phyloP scores from a whole-genome alignment of 75 land plant species.

The Picea glauca region DNA sequence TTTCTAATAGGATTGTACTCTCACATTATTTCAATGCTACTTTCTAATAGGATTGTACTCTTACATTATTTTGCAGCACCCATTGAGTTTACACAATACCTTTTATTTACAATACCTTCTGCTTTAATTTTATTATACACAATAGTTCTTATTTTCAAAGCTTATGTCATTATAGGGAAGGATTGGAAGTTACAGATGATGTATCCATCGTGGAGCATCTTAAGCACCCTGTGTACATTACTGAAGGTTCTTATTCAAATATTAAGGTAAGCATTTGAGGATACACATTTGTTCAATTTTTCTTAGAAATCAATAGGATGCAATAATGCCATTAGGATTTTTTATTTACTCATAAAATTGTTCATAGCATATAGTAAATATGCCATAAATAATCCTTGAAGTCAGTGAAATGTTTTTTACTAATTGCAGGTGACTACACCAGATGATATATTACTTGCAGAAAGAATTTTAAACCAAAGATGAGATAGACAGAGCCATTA shows the following conservation, averaged over 20 bases:
- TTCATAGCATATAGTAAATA: not conserved
- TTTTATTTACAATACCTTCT: not conserved
- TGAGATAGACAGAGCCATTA: not conserved
- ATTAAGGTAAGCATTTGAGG: conserved; percentile 61
- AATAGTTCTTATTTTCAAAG: not conserved
- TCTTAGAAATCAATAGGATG: too few relatives aligned
- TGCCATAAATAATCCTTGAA: not conserved
- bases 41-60: too few relatives aligned
- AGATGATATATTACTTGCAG: conserved; percentile 92
- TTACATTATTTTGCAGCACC: not conserved
- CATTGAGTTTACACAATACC: not conserved
- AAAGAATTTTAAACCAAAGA: conserved; percentile 61
- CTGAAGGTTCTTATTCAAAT: conserved; percentile 97
- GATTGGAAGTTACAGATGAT: conserved; percentile 97
- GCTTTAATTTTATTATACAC: too few relatives aligned
- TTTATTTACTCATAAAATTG: not conserved
- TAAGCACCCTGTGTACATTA: conserved; percentile 94
- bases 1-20: too few relatives aligned
- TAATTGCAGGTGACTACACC: conserved; percentile 91
- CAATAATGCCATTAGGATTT: not conserved
- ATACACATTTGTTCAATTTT: not conserved
- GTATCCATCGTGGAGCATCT: conserved; percentile 98
- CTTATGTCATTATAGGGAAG: conserved; percentile 46
- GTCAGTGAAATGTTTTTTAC: not conserved
- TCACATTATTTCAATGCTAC: not conserved